phyloP scores from a whole-genome alignment of 2,329 filamentous ascomycete genomes.

The Pochonia chlamydosporia region DNA sequence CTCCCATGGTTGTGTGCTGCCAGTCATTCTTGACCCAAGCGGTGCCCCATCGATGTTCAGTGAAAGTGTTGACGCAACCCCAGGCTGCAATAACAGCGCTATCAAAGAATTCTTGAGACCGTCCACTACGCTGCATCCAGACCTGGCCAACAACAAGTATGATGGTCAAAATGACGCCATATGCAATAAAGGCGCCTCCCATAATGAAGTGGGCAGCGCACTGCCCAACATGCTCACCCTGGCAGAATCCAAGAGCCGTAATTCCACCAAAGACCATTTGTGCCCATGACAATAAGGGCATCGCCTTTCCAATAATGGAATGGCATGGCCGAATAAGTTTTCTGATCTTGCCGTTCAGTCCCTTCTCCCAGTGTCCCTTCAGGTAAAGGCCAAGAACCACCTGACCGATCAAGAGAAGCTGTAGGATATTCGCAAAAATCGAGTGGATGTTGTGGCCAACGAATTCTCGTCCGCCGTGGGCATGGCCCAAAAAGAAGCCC shows the following conservation, averaged over 20 bases:
- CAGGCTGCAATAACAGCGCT: constrained; percentile 84
- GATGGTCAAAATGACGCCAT: constrained; percentile 82
- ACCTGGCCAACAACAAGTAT: constrained; percentile 81
- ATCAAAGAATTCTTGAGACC: constrained; percentile 96
- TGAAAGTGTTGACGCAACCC: constrained; percentile 98
- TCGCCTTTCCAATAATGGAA: constrained; percentile 75
- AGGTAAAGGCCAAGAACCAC: constrained; percentile 79
- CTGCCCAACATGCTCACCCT: constrained; percentile 84
- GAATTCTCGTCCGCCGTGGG: constrained; percentile 86
- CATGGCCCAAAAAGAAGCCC: constrained; percentile 87
- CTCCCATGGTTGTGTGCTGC: constrained; percentile 99
- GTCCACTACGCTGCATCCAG: constrained; percentile 75
- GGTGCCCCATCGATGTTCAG: constrained; percentile 88
- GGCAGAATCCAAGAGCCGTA: constrained; percentile 85
- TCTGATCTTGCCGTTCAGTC: constrained; percentile 73
- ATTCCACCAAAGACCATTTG: constrained; percentile 98
- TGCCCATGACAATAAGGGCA: constrained; percentile 82
- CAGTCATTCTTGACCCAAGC: constrained; percentile 90
- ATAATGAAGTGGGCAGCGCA: constrained; percentile 98
- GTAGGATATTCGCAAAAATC: constrained; percentile 72
- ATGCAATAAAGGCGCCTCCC: constrained; percentile 93
- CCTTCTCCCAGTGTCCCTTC: constrained; percentile 80
- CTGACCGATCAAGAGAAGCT: constrained; percentile 73
- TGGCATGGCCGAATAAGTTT: constrained; percentile 67
- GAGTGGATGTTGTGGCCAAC: constrained; percentile 69